Conservation (phyloP, 1,139 yeast genomes). For the Lodderomyces jiufengensis region DNA sequence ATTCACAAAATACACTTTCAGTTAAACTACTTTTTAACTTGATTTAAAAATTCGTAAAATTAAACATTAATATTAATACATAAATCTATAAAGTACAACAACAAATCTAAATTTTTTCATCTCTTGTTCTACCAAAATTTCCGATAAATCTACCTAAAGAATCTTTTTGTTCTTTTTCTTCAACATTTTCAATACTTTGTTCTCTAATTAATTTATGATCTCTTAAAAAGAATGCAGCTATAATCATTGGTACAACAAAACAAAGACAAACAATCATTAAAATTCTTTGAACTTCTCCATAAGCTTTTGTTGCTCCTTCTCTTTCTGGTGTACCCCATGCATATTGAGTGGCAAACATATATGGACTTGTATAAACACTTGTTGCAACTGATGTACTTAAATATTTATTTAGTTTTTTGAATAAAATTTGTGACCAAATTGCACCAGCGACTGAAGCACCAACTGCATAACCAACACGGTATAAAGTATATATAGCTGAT, state of each 20-base stretch:
- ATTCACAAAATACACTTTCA: too few relatives aligned
- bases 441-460: constrained; percentile 39
- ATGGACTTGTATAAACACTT: constrained; percentile 28
- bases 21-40: too few relatives aligned
- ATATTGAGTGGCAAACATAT: constrained; percentile 22
- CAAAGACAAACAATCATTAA: constrained; percentile 30
- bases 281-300: constrained; percentile 31
- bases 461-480: constrained; percentile 35
- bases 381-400: constrained; percentile 23
- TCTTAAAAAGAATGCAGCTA: constrained; percentile 29
- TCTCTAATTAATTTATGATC: constrained; percentile 28
- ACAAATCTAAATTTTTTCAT: too few relatives aligned
- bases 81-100: too few relatives aligned
- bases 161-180: constrained; percentile 11
- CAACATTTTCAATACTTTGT: constrained; percentile 18
- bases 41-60: too few relatives aligned
- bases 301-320: constrained; percentile 28
- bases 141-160: constrained; percentile 5
- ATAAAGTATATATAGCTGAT: constrained; percentile 30
- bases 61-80: too few relatives aligned
- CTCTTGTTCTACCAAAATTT: constrained; percentile 5
- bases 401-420: constrained; percentile 14
- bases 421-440: constrained; percentile 30
- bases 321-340: constrained; percentile 35
- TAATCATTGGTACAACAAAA: constrained; percentile 33